Evolutionary conservation across 805 yeast species (phyloP).

Genomic region (Maudiozyma bulderi): DNA sequence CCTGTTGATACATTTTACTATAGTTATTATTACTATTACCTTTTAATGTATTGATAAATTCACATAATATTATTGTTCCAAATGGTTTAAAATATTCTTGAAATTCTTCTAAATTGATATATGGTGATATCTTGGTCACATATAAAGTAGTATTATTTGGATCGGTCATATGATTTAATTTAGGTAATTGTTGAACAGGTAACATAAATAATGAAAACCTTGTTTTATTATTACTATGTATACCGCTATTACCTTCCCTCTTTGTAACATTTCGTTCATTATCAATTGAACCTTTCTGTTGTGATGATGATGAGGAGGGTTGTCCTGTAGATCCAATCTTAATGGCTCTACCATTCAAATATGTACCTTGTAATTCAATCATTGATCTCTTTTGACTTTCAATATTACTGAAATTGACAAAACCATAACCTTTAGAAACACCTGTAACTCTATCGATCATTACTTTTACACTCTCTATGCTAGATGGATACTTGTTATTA

Average conservation of each 20-base stretch:
- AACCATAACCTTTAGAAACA: conserved; percentile 77
- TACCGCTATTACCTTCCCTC: background rate
- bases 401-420: conserved; percentile 63
- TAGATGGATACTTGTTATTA: conserved; percentile 59
- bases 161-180: conserved; percentile 60
- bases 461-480: conserved; percentile 58
- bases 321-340: conserved; percentile 55
- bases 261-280: background rate
- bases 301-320: background rate
- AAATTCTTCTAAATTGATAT: conserved; percentile 53
- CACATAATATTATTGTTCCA: conserved; percentile 69
- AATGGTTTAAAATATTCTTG: conserved; percentile 51
- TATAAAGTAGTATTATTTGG: conserved; percentile 71
- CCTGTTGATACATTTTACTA: conserved; percentile 25
- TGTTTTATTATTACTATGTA: background rate
- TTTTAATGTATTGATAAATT: conserved; percentile 33
- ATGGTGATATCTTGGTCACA: conserved; percentile 53
- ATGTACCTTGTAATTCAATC: conserved; percentile 71
- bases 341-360: conserved; percentile 64
- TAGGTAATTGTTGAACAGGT: conserved; percentile 41
- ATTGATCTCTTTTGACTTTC: conserved; percentile 65
- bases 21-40: conserved; percentile 4
- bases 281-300: background rate
- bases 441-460: conserved; percentile 67
- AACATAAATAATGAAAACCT: conserved; percentile 9